Conservation (phyloP, 2,329 filamentous ascomycete genomes). For the Blastomyces emzantsi region DNA sequence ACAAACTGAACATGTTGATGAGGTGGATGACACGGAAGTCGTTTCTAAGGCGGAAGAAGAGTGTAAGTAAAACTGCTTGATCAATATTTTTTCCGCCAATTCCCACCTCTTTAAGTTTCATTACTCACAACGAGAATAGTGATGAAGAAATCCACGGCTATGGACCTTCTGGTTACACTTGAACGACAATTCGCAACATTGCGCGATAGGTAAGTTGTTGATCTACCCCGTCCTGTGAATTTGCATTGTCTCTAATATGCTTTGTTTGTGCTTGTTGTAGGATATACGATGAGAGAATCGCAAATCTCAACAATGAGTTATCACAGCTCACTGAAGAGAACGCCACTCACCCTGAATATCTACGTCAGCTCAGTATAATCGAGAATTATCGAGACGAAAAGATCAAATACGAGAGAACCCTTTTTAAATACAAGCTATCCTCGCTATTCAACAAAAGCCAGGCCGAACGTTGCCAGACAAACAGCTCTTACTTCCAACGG, state of each 20-base stretch:
- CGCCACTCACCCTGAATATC: constrained; percentile 76
- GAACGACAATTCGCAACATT: constrained; percentile 85
- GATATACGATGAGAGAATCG: constrained; percentile 79
- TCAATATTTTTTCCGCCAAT: constrained; percentile 18
- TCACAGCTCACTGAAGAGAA: constrained; percentile 50
- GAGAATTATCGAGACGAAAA: constrained; percentile 75
- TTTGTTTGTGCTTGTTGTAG: constrained; percentile 39
- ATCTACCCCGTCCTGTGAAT: background rate
- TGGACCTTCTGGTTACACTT: constrained; percentile 68
- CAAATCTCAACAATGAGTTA: constrained; percentile 63
- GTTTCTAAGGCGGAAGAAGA: constrained; percentile 46
- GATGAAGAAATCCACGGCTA: constrained; percentile 67
- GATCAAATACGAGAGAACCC: constrained; percentile 62
- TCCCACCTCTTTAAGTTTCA: background rate
- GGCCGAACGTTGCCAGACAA: constrained; percentile 74
- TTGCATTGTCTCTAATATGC: background rate
- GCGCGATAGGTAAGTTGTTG: constrained; percentile 49
- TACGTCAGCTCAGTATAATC: constrained; percentile 82
- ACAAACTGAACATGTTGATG: constrained; percentile 39
- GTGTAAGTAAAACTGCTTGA: constrained; percentile 28
- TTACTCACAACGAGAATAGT: constrained; percentile 43
- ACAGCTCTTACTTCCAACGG: constrained; percentile 83
- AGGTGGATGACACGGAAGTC: constrained; percentile 37
- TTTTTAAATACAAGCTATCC: constrained; percentile 64
- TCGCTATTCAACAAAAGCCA: constrained; percentile 66